A percentile compares a stretch with the other conserved stretches of the same genome.
Evolutionary conservation across 441 rosid genomes (phyloP).

Genomic region (Populus hybrid): DNA sequence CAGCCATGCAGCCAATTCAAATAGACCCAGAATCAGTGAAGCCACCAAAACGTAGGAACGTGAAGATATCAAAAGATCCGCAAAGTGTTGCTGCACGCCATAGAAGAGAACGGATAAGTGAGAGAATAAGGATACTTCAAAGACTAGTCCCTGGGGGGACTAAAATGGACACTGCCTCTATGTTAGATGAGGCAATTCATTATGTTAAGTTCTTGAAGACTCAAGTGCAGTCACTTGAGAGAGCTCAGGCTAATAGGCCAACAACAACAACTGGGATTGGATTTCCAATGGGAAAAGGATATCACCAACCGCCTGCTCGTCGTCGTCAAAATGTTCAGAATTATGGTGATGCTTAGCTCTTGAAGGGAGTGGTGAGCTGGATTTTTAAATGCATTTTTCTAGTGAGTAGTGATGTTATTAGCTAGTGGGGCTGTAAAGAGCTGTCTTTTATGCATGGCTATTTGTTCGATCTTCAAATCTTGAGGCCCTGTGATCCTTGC

Average conservation of each 20-base stretch:
- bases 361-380: no score
- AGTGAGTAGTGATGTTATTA: no score
- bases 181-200: constrained; percentile 74
- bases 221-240: constrained; percentile 59
- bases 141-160: constrained; percentile 73
- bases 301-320: no score
- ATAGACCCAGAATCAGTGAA: constrained; percentile 65
- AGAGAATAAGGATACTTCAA: constrained; percentile 62
- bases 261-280: no score
- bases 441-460: no score
- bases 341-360: no score
- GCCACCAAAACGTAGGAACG: constrained; percentile 60
- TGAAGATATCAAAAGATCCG: constrained; percentile 67
- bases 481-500: no score
- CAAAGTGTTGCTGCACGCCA: constrained; percentile 71
- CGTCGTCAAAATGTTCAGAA: no score
- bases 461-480: no score
- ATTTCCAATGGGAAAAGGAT: no score
- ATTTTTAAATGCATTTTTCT: no score
- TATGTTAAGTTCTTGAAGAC: constrained; percentile 69
- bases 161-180: constrained; percentile 75
- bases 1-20: constrained; percentile 69
- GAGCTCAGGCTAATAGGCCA: background rate
- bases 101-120: constrained; percentile 63
- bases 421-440: no score